Percentiles rank a stretch among this genome's conserved stretches.
Conservation (phyloP, 169 alveolate species). For the Plasmodium gonderi region DNA sequence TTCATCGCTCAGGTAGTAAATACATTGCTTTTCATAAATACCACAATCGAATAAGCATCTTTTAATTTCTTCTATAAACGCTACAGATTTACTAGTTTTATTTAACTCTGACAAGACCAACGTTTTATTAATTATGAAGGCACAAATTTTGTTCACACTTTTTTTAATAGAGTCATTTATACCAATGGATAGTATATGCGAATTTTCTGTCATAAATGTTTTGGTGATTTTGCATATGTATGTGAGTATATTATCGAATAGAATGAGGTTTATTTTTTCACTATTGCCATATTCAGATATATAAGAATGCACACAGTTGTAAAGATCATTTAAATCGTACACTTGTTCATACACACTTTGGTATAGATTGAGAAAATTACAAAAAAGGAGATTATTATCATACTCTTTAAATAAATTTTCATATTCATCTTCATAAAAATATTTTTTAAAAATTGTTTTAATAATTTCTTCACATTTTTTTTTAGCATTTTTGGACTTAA, state of each 20-base stretch:
- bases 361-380: slow-evolving; percentile 52
- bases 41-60: slow-evolving; percentile 64
- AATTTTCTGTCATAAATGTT: slow-evolving; percentile 53
- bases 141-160: slow-evolving; percentile 48
- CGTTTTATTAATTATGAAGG: slow-evolving; percentile 48
- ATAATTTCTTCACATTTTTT: slow-evolving; percentile 44
- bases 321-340: slow-evolving; percentile 52
- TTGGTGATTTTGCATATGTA: slow-evolving; percentile 69
- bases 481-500: slow-evolving; percentile 24
- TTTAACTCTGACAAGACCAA: slow-evolving; percentile 52
- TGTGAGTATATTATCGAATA: slow-evolving; percentile 59
- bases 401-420: not conserved
- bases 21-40: slow-evolving; percentile 55
- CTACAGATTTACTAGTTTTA: slow-evolving; percentile 33
- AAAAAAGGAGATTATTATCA: slow-evolving; percentile 32
- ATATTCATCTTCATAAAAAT: slow-evolving; percentile 31
- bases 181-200: slow-evolving; percentile 66
- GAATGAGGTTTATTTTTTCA: slow-evolving; percentile 37
- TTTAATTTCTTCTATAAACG: slow-evolving; percentile 55
- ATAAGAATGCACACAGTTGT: slow-evolving; percentile 52
- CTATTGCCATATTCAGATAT: slow-evolving; percentile 41
- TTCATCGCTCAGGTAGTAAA: slow-evolving; percentile 62
- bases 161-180: slow-evolving; percentile 53
- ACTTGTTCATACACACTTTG: slow-evolving; percentile 73
- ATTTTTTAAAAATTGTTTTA: slow-evolving; percentile 25